Conservation (phyloP, 805 yeast genomes). For the Lachancea meyersii region DNA sequence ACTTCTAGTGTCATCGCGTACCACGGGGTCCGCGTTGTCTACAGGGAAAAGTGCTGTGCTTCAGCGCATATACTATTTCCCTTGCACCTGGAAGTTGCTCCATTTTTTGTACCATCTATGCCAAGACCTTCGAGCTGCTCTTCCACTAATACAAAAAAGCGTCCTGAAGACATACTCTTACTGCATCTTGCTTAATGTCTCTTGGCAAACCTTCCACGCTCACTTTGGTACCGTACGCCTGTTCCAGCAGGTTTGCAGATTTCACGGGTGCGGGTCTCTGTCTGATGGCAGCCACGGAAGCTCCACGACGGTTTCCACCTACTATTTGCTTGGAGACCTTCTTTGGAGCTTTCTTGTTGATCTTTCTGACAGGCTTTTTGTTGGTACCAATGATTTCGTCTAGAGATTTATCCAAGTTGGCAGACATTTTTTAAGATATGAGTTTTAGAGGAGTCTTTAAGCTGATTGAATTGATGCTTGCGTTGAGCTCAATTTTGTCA, state of each 20-base stretch:
- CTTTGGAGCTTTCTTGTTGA: slow-evolving; percentile 26
- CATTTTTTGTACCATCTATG: too few relatives aligned
- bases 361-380: slow-evolving; percentile 35
- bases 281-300: slow-evolving; percentile 18
- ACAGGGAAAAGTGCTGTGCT: not conserved
- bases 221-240: slow-evolving; percentile 66
- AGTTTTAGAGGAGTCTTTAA: slow-evolving; percentile 3
- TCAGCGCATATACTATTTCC: not conserved
- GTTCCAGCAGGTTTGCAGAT: slow-evolving; percentile 38
- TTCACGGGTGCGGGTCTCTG: slow-evolving; percentile 31
- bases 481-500: not conserved
- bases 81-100: too few relatives aligned
- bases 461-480: not conserved
- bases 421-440: slow-evolving; percentile 47
- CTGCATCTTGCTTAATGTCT: slow-evolving; percentile 77
- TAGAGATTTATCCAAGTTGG: slow-evolving; percentile 82
- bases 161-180: slow-evolving; percentile 62
- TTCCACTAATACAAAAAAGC: slow-evolving; percentile 5
- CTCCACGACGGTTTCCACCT: slow-evolving; percentile 23
- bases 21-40: too few relatives aligned
- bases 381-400: slow-evolving; percentile 84
- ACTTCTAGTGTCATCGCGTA: too few relatives aligned
- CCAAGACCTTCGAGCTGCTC: not conserved
- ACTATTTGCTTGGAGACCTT: slow-evolving; percentile 31
- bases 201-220: slow-evolving; percentile 80